Conservation (phyloP, 2,329 filamentous ascomycete species). For the Monosporascus sp. region DNA sequence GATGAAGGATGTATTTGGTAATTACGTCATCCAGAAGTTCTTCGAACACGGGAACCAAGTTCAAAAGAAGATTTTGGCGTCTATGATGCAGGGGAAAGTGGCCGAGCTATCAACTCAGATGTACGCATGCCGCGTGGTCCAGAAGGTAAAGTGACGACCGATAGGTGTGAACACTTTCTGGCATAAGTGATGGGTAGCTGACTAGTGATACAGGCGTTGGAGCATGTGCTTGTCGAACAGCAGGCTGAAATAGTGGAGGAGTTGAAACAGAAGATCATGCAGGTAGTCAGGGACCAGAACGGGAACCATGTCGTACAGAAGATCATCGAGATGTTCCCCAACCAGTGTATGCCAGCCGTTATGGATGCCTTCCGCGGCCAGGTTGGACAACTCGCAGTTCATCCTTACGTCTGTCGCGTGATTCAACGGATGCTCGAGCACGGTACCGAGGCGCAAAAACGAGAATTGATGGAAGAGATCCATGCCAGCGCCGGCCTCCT, state of each 20-base stretch:
- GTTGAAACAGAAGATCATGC: constrained; percentile 68
- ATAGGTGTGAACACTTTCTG: not conserved
- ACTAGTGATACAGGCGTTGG: constrained; percentile 60
- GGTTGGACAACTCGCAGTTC: constrained; percentile 66
- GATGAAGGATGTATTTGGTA: constrained; percentile 96
- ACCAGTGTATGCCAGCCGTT: constrained; percentile 77
- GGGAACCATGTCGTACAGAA: constrained; percentile 98
- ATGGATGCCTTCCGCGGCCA: constrained; percentile 73
- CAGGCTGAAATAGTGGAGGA: constrained; percentile 80
- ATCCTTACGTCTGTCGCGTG: constrained; percentile 86
- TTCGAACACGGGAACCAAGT: constrained; percentile 93
- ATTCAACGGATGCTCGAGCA: constrained; percentile 88
- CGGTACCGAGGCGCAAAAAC: constrained; percentile 66
- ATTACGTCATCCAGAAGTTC: constrained; percentile 97
- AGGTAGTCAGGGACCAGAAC: constrained; percentile 79
- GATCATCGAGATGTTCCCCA: constrained; percentile 75
- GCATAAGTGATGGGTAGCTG: constrained; percentile 9
- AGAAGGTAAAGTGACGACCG: constrained; percentile 59
- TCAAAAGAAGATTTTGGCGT: constrained; percentile 83
- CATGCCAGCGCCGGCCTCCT: constrained; percentile 65
- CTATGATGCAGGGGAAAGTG: constrained; percentile 83
- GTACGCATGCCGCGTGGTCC: constrained; percentile 93
- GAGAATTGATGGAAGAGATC: constrained; percentile 70
- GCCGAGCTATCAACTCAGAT: constrained; percentile 75
- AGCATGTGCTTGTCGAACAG: constrained; percentile 87